These are phyloP conservation scores for Coemansia sp. DNA, from an alignment of 192 early-diverging fungal genomes.

Conservation along the genomic window DNA sequence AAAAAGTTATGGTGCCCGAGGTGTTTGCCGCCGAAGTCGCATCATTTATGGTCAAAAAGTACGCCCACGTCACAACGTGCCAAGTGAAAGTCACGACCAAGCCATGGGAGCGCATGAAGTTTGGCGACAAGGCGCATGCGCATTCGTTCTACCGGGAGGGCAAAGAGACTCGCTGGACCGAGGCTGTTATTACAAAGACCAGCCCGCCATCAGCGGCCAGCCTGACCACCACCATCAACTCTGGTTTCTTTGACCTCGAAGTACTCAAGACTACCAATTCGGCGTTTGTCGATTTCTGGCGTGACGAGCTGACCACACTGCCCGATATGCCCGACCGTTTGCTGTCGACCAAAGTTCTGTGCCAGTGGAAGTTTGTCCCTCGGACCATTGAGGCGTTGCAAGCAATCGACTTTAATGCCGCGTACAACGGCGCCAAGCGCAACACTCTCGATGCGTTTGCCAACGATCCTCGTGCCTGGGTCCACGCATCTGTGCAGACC, in stretches of 20 bases:
- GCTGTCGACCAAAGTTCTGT: constrained; percentile 72
- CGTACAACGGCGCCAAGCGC: constrained; percentile 62
- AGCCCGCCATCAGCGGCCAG: constrained; percentile 14
- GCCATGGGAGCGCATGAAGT: constrained; percentile 72
- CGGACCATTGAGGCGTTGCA: not conserved
- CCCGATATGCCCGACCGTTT: constrained; percentile 74
- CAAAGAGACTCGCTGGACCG: constrained; percentile 65
- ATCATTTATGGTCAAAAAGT: constrained; percentile 69
- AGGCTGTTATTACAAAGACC: constrained; percentile 53
- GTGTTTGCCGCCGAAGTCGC: constrained; percentile 69
- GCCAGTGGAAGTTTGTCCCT: constrained; percentile 57
- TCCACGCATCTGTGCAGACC: constrained; percentile 75
- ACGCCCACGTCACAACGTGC: constrained; percentile 65
- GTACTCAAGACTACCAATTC: constrained; percentile 85
- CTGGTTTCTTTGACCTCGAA: constrained; percentile 69
- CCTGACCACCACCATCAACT: constrained; percentile 56
- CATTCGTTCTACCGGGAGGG: constrained; percentile 75
- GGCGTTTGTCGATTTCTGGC: constrained; percentile 70
- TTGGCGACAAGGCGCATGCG: constrained; percentile 61
- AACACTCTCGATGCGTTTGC: constrained; percentile 76
- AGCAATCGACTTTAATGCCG: constrained; percentile 56
- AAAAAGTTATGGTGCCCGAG: constrained; percentile 69
- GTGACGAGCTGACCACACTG: constrained; percentile 73
- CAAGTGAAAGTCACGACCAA: constrained; percentile 68
- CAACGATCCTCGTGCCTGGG: constrained; percentile 63